Base-by-base conservation (phyloP, 78 protist species). In the Capsaspora owczarzaki region DNA sequence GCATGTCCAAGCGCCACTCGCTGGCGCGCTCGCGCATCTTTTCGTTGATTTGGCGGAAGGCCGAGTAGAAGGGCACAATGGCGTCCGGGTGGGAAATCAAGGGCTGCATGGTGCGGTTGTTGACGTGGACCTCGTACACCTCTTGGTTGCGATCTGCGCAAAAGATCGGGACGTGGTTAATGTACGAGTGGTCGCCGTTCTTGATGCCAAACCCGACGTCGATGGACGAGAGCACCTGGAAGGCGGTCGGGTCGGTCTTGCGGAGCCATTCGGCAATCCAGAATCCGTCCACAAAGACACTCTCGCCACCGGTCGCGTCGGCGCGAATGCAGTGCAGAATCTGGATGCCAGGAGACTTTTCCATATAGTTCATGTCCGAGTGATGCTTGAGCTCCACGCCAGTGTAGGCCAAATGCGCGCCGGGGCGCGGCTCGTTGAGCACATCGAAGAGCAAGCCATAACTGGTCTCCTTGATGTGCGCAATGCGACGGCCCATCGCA, bases 301-400 rank as follows among this genome's bases (percentile, higher is more conserved):
- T n/a, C 14, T 80, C 81, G 44, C 91, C 87, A 33, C 91, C 88
- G 27, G 1, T 10, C 41, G 80, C 82, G 31, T 53, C 61, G 23
- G 47, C 71, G 2, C 3, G 40, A 4, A 70, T 37, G 76, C 87
- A 88, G 41, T 88, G 91, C n/a, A 88, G 66, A 12, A 80, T 12
- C 78, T 88, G 91, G 27, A 88, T 16, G 20, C 87, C 87, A 25
- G 91, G 88, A 1, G 85, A 71, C 37, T 85, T 53, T 42, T 88
- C 91, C 37, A 81, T 81, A 81, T 88, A 88, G 41, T 66, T 76
- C 42, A 5, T 20, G 20, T 43, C 35, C 53, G 12, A 6, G 14
- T 8, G 76, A 71, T 0, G 20, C 10, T 49, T 49, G n/a, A 49
- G 56, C 56, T n/a, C n/a, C n/a, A n/a, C n/a, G n/a, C n/a, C n/a